Evolutionary conservation across 306 rosid genomes (phyloP), one percentile per base, ranked within the genome.

Genomic region (Vigna reflexopilosa): DNA sequence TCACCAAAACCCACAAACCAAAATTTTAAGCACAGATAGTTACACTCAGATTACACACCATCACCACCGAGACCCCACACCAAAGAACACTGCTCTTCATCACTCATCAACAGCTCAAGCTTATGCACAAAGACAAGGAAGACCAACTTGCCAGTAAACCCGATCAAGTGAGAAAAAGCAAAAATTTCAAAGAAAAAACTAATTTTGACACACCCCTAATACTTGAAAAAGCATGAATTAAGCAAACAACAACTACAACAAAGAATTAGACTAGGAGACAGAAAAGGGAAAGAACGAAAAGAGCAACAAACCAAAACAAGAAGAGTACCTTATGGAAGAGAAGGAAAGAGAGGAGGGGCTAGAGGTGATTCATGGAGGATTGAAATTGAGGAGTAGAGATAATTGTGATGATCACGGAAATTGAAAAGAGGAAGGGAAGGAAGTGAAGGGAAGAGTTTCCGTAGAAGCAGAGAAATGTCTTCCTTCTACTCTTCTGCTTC

Each of bases 401-500:
- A 76, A 7, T 74, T 22, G 76, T 54, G 75, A 65, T 76, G 89
- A 86, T 83, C 85, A 81, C 80, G 81, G 77, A 76, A 84, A 76
- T 62, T 68, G 77, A 11, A 68, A 34, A 58, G 81, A 76, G 77
- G 48, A 28, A 90, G 75, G 88, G 47, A 77, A 40, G 44, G 47
- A 30, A 59, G 67, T 30, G 73, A 34, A 58, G 81, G 38, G 47
- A 81, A 82, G 56, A 70, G 85, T 14, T 93, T 90, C 79, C 96
- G 98, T 93, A 87, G 93, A 93, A 89, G 97, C 89, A 81, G 97
- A 93, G 96, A 87, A 86, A 85, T 85, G 69, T 72, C 52, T 90
- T 93, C 82, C 96, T 89, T 91, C 69, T 83, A 91, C 96, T 90
- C 96, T 82, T 93, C 93, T 80, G 89, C 92, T 90, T 91, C 97